These are phyloP conservation scores for Aspergillus conjunctus DNA, from an alignment of 495 filamentous ascomycete genomes.

Conservation along the genomic window DNA sequence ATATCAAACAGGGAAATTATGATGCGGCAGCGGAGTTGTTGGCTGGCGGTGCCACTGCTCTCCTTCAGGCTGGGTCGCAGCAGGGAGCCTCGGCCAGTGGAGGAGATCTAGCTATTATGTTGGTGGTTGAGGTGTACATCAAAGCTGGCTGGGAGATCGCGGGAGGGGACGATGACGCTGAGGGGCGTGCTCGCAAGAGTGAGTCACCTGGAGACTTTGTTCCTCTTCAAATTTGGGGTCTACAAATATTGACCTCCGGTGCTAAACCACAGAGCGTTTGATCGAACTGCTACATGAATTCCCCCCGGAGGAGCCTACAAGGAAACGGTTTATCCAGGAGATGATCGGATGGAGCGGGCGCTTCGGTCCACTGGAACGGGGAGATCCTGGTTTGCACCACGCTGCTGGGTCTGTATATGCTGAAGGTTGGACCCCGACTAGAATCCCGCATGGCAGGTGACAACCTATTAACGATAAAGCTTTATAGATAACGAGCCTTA, in stretches of 20 bases:
- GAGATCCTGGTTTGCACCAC: slow-evolving; percentile 95
- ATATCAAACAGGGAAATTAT: slow-evolving; percentile 83
- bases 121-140: slow-evolving; percentile 85
- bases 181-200: slow-evolving; percentile 48
- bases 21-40: slow-evolving; percentile 83
- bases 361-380: slow-evolving; percentile 83
- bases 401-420: slow-evolving; percentile 86
- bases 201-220: slow-evolving; percentile 21
- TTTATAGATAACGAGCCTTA: slow-evolving; percentile 77
- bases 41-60: slow-evolving; percentile 76
- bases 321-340: slow-evolving; percentile 89
- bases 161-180: slow-evolving; percentile 50
- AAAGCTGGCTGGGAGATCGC: slow-evolving; percentile 77
- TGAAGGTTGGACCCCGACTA: slow-evolving; percentile 56
- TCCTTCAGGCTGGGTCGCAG: slow-evolving; percentile 75
- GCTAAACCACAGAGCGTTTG: slow-evolving; percentile 49
- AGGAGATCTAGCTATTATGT: slow-evolving; percentile 81
- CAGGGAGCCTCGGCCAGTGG: slow-evolving; percentile 81
- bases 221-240: neutral
- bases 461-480: slow-evolving; percentile 19
- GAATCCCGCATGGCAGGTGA: neutral
- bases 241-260: neutral
- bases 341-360: slow-evolving; percentile 86
- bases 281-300: slow-evolving; percentile 74
- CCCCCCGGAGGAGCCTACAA: slow-evolving; percentile 77